Base-by-base conservation (phyloP, 345 rosid species). In the Odontarrhena argentea region DNA sequence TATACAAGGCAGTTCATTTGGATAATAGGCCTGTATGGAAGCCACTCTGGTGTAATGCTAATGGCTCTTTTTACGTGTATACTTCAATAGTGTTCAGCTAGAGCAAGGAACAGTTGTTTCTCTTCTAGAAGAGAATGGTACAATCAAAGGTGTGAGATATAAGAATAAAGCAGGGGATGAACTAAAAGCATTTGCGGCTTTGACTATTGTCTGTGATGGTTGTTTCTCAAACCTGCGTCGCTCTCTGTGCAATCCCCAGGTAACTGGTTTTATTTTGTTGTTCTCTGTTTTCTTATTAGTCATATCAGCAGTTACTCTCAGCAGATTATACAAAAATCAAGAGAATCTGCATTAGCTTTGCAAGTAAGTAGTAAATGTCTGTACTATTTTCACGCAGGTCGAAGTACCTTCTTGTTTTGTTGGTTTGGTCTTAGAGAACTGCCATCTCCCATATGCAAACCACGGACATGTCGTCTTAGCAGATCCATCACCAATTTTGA, bases 211-310 rank as follows among this genome's bases (percentile, higher is more conserved):
- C 15, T 89, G 91, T 50, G 91, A 89, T 32, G 96, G 94, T 18
- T 84, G 89, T 62, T 89, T 89, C 73, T 89, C 96, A 58, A 87
- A 87, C 66, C 67, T 89, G 78, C 91, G 96, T 2, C 91, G 89
- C 58, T 79, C 85, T 58, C 85, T 87, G 18, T 87, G 94, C 78
- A 75, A 82, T 50, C 86, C 96, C 25, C 82, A 83, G 84, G 91
- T 88, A 32, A 65, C 30, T 22, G 37, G 9, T 44, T 18, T 13
- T 49, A n/a, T 7, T 7, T 0, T 74, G 42, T 61, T 62, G 56
- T 8, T 63, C 18, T 35, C 52, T 59, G 35, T 30, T 69, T 51
- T 8, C 49, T 54, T 1, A 18, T 18, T 0, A 18, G 22, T 18
- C 47, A 18, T 60, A 8, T n/a, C 11, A 55, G 35, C 25, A 7